Evolutionary conservation across 1,139 yeast species (phyloP), one percentile per base, ranked within the genome.

Genomic region (Scheffersomyces lignicola): DNA sequence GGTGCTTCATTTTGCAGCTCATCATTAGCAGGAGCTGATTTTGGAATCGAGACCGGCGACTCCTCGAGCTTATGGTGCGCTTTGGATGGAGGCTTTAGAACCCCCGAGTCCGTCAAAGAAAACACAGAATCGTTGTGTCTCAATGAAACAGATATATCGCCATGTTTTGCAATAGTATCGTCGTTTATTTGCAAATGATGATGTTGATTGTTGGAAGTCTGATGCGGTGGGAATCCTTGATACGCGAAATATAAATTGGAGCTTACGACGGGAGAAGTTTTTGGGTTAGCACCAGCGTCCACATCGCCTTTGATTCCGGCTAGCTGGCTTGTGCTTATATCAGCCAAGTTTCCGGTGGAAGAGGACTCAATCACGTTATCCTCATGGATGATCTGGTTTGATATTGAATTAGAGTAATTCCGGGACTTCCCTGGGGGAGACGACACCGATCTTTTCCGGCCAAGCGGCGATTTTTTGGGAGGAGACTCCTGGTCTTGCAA

Each of bases 141-240:
- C 31, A 69, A 58, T 3, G 67, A 55, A 5, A 69, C 64, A 1
- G 65, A 55, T 11, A 66, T 43, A 24, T 58, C 62, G 24, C 52
- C 54, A 18, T 26, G 29, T 15, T 14, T 26, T 16, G 29, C 18
- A 10, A 26, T 43, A 47, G 2, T 62, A 58, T 32, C 56, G 49
- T 11, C 58, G 49, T 29, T 39, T 37, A 20, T 42, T 26, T 26
- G 29, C 29, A 13, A 28, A 9, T 26, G 33, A 8, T 24, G 34
- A 14, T 23, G 17, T n/a, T 23, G 24, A 29, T 36, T 29, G 10
- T 35, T 40, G 7, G 40, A 15, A 4, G 44, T 58, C 32, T 66
- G 54, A 45, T 76, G 80, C 4, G 77, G 78, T 3, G 81, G 81
- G 7, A 72, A 52, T 0, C 82, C 82, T 44, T 76, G 81, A 44